Evolutionary conservation across 805 yeast species (phyloP), one percentile per base, ranked within the genome.

Genomic region (Candida arabinofermentans): DNA sequence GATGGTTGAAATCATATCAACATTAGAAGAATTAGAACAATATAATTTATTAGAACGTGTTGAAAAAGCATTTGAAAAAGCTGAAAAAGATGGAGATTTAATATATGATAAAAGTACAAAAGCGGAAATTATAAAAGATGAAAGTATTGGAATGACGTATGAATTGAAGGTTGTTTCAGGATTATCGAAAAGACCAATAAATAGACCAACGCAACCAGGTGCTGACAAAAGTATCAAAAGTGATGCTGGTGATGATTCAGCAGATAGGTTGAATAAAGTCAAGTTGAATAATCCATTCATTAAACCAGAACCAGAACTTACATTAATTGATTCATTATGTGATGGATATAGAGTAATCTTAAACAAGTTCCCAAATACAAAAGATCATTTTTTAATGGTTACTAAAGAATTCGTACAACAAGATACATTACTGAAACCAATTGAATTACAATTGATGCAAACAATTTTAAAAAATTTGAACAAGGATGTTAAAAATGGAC

Each of bases 321-420:
- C 88, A 0, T 71, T 90, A 8, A 52, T 77, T 21, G 71, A 72
- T 8, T 71, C 71, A 35, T 71, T 74, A 43, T 76, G 77, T 9
- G 70, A 67, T 4, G 66, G 75, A 23, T 77, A 83, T 55, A 70
- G 79, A 48, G 62, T 91, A 26, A 77, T 91, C 5, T 73, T 88
- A 51, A 91, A 91, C 70, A 93, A 91, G 62, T 93, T 76, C 62
- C 95, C 97, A 8, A 82, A 90, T 29, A 75, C 83, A 4, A 79
- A 86, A 34, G 76, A 81, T 53, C 99, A 91, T 61, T 74, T 86
- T 41, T 67, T 93, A 65, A 55, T 89, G 40, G 81, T 90, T 8
- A 88, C 98, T 1, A 84, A 78, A 47, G 73, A 78, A 39, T 86
- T 82, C 62, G 75, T 77, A 48, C 69, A 83, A 2, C 98, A 91